These are phyloP conservation scores for Apostasia shenzhenica DNA, from an alignment of 106 monocot genomes.

Conservation along the genomic window DNA sequence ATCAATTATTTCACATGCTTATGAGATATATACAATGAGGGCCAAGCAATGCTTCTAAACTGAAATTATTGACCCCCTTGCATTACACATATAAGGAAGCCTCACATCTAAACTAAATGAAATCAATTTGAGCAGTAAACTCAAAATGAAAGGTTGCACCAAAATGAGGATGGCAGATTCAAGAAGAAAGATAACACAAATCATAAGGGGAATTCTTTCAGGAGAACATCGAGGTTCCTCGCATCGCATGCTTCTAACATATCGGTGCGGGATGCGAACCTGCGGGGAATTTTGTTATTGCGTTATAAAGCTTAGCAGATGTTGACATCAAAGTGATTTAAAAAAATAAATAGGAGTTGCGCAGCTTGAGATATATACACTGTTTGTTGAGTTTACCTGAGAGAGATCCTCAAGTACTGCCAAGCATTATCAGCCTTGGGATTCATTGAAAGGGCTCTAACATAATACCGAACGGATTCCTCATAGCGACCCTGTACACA, in stretches of 20 bases:
- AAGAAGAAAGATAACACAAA: neutral
- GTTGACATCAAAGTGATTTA: neutral
- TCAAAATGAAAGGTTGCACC: too few relatives aligned
- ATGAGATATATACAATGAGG: too few relatives aligned
- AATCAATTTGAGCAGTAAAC: too few relatives aligned
- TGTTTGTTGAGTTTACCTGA: conserved; percentile 36
- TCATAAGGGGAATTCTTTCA: conserved; percentile 93
- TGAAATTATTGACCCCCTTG: too few relatives aligned
- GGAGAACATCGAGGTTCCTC: conserved; percentile 77
- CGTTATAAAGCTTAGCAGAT: neutral
- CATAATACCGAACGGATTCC: conserved; percentile 89
- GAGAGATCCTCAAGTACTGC: conserved; percentile 89
- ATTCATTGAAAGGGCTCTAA: conserved; percentile 92
- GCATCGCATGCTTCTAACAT: conserved; percentile 83
- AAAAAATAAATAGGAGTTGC: neutral
- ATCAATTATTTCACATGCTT: too few relatives aligned
- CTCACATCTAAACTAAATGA: too few relatives aligned
- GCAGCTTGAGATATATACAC: neutral
- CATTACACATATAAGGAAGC: too few relatives aligned
- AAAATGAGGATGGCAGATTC: neutral
- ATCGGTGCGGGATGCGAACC: conserved; percentile 77
- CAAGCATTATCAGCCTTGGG: conserved; percentile 98
- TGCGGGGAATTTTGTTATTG: conserved; percentile 20
- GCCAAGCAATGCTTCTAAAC: too few relatives aligned
- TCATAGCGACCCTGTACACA: conserved; percentile 64